Percentiles rank a stretch among this genome's conserved stretches.
Evolutionary conservation across 2,329 filamentous ascomycete species (phyloP).

Genomic region (Podosphaera fusca): DNA sequence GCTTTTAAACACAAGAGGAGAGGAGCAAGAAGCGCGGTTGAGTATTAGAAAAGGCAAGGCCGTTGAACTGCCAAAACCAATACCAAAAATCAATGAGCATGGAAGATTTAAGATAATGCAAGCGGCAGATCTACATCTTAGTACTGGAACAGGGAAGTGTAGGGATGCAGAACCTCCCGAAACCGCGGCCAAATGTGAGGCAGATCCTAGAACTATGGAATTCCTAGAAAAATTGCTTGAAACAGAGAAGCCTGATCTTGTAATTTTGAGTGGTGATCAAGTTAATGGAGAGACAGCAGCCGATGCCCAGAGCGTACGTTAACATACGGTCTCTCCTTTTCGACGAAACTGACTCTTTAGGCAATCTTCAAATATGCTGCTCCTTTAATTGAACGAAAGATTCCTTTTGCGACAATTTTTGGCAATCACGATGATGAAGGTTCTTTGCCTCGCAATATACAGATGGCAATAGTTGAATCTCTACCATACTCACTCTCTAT

Average conservation of each 20-base stretch:
- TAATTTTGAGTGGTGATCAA: constrained; percentile 81
- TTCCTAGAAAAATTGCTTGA: constrained; percentile 69
- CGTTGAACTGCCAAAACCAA: constrained; percentile 39
- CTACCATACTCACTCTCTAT: constrained; percentile 77
- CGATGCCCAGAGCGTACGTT: constrained; percentile 62
- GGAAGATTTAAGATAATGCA: constrained; percentile 97
- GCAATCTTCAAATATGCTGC: constrained; percentile 86
- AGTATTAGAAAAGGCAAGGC: constrained; percentile 54
- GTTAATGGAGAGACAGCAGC: constrained; percentile 84
- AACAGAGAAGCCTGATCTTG: constrained; percentile 80
- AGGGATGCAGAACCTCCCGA: constrained; percentile 53
- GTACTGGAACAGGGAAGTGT: constrained; percentile 68
- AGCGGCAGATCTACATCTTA: constrained; percentile 79
- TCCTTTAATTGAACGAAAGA: constrained; percentile 62
- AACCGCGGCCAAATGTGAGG: constrained; percentile 51
- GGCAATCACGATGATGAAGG: constrained; percentile 90
- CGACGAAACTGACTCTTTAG: constrained; percentile 38
- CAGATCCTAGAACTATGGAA: constrained; percentile 74
- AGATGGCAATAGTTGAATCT: constrained; percentile 70
- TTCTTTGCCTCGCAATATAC: constrained; percentile 47
- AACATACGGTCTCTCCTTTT: constrained; percentile 1
- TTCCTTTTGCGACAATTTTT: constrained; percentile 85
- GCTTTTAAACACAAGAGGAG: constrained; percentile 38
- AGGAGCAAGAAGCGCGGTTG: constrained; percentile 46
- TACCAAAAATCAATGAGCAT: constrained; percentile 60